Percentiles rank a stretch among this genome's conserved stretches.
Evolutionary conservation across 2,329 filamentous ascomycete species (phyloP).

Genomic region (Hymenoscyphus fructigenus): DNA sequence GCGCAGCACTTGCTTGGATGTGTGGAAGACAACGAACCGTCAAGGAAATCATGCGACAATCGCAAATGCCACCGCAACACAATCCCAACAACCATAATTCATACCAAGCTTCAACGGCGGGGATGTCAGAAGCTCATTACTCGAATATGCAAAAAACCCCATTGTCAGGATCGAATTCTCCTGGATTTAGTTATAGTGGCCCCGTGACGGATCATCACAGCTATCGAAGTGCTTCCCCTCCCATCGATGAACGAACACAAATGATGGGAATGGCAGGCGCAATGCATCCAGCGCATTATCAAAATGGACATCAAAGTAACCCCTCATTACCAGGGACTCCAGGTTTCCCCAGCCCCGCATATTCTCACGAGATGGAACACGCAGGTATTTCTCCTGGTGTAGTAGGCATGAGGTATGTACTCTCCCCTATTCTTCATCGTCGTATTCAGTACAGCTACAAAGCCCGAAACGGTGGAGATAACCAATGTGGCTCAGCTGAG

Average conservation of each 20-base stretch:
- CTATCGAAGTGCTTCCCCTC: slow-evolving; percentile 23
- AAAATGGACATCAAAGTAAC: slow-evolving; percentile 10
- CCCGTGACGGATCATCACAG: slow-evolving; percentile 15
- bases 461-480: background rate
- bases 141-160: slow-evolving; percentile 26
- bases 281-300: slow-evolving; percentile 6
- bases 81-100: slow-evolving; percentile 20
- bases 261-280: slow-evolving; percentile 22
- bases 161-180: slow-evolving; percentile 4
- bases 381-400: background rate
- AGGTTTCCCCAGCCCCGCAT: slow-evolving; percentile 18
- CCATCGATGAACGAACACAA: slow-evolving; percentile 20
- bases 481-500: background rate
- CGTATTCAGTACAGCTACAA: background rate
- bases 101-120: slow-evolving; percentile 22
- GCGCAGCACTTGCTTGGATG: slow-evolving; percentile 48
- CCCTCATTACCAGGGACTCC: slow-evolving; percentile 12
- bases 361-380: slow-evolving; percentile 22
- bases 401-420: slow-evolving; percentile 17
- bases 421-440: background rate
- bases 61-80: slow-evolving; percentile 5
- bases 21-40: slow-evolving; percentile 39
- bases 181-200: background rate
- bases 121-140: slow-evolving; percentile 27
- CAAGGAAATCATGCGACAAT: slow-evolving; percentile 18